Base-by-base conservation (phyloP, 2,329 filamentous ascomycete genomes). In the Ceratocystis colombiana region DNA sequence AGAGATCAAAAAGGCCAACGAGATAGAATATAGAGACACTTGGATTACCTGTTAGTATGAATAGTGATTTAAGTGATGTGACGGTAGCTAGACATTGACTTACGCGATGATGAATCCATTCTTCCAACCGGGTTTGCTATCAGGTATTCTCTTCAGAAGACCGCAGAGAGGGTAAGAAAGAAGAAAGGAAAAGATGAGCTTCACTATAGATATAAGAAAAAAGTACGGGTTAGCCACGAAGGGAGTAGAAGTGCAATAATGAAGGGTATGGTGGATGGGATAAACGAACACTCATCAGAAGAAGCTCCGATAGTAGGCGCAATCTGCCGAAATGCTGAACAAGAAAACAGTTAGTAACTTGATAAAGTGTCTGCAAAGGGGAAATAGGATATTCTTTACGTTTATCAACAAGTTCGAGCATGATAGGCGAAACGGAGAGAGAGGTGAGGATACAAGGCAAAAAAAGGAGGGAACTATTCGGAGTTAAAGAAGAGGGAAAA, bases 101-200 rank as follows among this genome's bases (percentile, higher is more conserved):
- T 79, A 90, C 89, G 79, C 78, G 70, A 97, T 87, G 69, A 88
- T 90, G 76, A 96, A 97, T 17, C 86, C 73, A 75, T 97, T 97
- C 78, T 97, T 97, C 71, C 85, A 83, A 71, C 85, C 86, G 65
- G 93, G 93, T 64, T 88, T 86, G 62, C 84, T 78, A 77, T 99
- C 94, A 41, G 94, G 93, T 22, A 99, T 82, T 64, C 94, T 84
- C 76, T 99, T 99, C 7, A 99, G 81, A 30, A 96, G 75, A 28
- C 83, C 94, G 61, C 94, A 90, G 65, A 99, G 82, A 1, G 94
- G 94, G 73, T 96, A 99, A 10, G 94, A 97, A 48, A 96, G 76
- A 61, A 99, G 80, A 75, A 97, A 96, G 5, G 89, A 90, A 74
- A 86, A 87, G 72, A 96, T 88, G 71, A 97, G 88, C 76, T 99